A percentile compares a stretch with the other conserved stretches of the same genome.
Conservation (phyloP, 2,329 filamentous ascomycete species). For the Colletotrichum godetiae region DNA sequence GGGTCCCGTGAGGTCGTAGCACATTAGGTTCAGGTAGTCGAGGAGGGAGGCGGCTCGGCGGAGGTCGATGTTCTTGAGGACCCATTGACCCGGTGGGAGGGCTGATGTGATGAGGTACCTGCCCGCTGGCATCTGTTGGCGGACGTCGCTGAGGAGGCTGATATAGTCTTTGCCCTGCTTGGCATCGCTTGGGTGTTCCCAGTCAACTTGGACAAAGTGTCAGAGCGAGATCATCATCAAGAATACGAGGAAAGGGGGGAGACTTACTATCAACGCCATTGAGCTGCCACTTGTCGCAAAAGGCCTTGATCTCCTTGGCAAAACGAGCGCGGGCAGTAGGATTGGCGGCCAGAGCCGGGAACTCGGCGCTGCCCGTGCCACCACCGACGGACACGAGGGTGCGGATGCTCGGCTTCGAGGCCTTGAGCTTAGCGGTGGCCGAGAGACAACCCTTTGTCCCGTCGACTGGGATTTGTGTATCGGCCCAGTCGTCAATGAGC, state of each 20-base stretch:
- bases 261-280: constrained; percentile 72
- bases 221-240: not conserved
- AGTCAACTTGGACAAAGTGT: constrained; percentile 64
- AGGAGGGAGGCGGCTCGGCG: constrained; percentile 60
- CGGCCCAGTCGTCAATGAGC: constrained; percentile 71
- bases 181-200: constrained; percentile 71
- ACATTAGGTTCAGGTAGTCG: constrained; percentile 75
- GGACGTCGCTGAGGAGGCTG: constrained; percentile 64
- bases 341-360: constrained; percentile 65
- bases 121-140: constrained; percentile 64
- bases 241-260: not conserved
- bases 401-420: constrained; percentile 64
- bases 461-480: constrained; percentile 69
- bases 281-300: constrained; percentile 68
- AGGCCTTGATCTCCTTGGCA: constrained; percentile 61
- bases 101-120: constrained; percentile 70
- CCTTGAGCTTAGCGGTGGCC: constrained; percentile 69
- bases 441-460: constrained; percentile 69
- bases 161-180: constrained; percentile 69
- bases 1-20: constrained; percentile 74
- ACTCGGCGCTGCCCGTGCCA: constrained; percentile 70
- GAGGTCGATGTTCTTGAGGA: constrained; percentile 70
- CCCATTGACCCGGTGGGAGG: constrained; percentile 72
- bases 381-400: constrained; percentile 75
- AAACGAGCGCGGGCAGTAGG: constrained; percentile 62